Evolutionary conservation across 768 basidiomycete species (phyloP), one percentile per base, ranked within the genome.

Genomic region (Megacollybia marginata): DNA sequence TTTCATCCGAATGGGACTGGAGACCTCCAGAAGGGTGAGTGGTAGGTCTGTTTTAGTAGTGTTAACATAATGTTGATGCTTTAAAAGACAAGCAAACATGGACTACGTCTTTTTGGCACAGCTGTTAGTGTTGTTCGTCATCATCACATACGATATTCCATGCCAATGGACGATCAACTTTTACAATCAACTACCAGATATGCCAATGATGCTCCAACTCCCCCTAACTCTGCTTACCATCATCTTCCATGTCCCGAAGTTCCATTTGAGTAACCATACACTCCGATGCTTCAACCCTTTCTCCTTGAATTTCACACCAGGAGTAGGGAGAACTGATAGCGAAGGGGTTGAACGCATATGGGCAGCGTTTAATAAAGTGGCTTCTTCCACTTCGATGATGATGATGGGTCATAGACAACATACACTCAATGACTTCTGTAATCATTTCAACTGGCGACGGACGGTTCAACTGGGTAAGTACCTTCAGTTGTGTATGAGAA

Each of bases 31-130:
- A 64, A 60, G 36, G 64, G 65, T 1, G 66, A 66, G 52, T 42
- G 61, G 68, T 67, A 18, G 23, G 18, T 31, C 32, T 31, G 9
- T n/a, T n/a, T n/a, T n/a, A n/a, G n/a, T n/a, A 13, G 34, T 7
- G 35, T 47, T 16, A n/a, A n/a, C n/a, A n/a, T n/a, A n/a, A 44
- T 43, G 31, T 35, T 44, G 33, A 33, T 45, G 10, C 10, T 10
- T 10, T 10, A 10, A 44, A 69, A n/a, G 67, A 15, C 68, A 68
- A 50, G 55, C 54, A 9, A 70, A 69, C 52, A 69, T 69, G 57
- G 67, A 70, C 46, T 70, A 59, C 44, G 52, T 69, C 7, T 61
- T 69, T 43, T 60, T 56, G 9, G 59, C 52, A 1, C 59, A 52
- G 47, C 23, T 65, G 4, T 20, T 16, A 3, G 16, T n/a, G 10